Conservation (phyloP, 192 early-diverging fungal species). For the Coemansia sp. region DNA sequence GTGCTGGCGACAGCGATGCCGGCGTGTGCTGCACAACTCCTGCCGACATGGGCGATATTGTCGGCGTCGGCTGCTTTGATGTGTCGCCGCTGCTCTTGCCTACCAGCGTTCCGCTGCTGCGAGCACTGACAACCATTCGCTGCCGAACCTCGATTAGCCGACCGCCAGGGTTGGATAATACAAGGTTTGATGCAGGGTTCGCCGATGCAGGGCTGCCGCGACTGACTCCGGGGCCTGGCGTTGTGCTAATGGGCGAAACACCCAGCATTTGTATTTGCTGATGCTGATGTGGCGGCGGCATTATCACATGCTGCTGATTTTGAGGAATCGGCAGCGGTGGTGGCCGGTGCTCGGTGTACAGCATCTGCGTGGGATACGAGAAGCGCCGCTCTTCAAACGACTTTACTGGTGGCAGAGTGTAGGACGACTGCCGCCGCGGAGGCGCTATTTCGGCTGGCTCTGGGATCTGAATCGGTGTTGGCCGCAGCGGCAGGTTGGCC, state of each 20-base stretch:
- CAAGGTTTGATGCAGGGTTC: too few relatives aligned
- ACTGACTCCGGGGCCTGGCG: slow-evolving; percentile 5
- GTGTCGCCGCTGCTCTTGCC: slow-evolving; percentile 14
- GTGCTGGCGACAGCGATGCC: slow-evolving; percentile 39
- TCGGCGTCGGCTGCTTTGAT: slow-evolving; percentile 42
- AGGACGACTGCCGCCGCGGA: slow-evolving; percentile 49
- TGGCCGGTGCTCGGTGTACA: slow-evolving; percentile 31
- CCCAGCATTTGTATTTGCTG: neutral
- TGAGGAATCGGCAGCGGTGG: slow-evolving; percentile 29
- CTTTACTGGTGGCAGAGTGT: slow-evolving; percentile 51
- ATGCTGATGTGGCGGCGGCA: slow-evolving; percentile 5
- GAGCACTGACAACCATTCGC: slow-evolving; percentile 17
- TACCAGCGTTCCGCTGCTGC: slow-evolving; percentile 20
- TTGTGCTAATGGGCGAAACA: slow-evolving; percentile 8
- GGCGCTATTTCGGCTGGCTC: slow-evolving; percentile 29
- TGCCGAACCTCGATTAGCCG: slow-evolving; percentile 39
- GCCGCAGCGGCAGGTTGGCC: slow-evolving; percentile 27
- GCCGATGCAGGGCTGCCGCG: slow-evolving; percentile 19
- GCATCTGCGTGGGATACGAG: slow-evolving; percentile 43
- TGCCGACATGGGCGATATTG: slow-evolving; percentile 41
- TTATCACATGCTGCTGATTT: neutral
- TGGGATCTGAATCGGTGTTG: neutral
- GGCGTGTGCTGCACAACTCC: slow-evolving; percentile 46
- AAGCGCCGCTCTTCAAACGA: slow-evolving; percentile 53
- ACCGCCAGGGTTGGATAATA: slow-evolving; percentile 23